A percentile compares a stretch with the other conserved stretches of the same genome.
These are phyloP conservation scores for Epichloe baconii DNA, from an alignment of 2,329 filamentous ascomycete genomes.

Conservation along the genomic window DNA sequence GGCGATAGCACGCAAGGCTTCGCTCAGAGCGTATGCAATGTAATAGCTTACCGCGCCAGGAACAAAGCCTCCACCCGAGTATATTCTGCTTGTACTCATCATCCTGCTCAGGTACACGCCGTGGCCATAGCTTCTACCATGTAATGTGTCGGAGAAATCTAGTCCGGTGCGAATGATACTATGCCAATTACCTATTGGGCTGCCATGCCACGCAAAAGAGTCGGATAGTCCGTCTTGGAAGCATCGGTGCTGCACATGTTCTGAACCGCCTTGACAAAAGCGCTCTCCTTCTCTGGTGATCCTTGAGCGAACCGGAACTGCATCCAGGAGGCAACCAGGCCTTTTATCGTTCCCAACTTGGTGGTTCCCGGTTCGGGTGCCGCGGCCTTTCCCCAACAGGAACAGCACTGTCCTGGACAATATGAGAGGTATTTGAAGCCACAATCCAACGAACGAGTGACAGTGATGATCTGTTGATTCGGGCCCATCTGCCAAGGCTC, in stretches of 20 bases:
- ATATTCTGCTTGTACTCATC: constrained; percentile 2
- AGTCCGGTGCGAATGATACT: constrained; percentile 75
- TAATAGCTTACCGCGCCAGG: background rate
- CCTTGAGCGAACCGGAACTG: constrained; percentile 86
- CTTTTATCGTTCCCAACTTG: background rate
- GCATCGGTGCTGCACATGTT: constrained; percentile 18
- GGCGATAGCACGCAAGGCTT: background rate
- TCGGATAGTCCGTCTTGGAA: constrained; percentile 38
- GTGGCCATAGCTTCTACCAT: constrained; percentile 63
- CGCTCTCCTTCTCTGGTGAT: constrained; percentile 71
- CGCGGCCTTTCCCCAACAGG: background rate
- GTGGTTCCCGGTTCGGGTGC: background rate
- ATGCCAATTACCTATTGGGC: constrained; percentile 68
- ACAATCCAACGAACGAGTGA: constrained; percentile 75
- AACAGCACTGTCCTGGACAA: constrained; percentile 48
- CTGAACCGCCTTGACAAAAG: constrained; percentile 53
- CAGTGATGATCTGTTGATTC: constrained; percentile 51
- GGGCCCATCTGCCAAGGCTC: constrained; percentile 31
- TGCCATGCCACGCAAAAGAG: constrained; percentile 81
- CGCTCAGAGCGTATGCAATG: no score
- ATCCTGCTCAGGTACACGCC: constrained; percentile 68
- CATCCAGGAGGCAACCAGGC: constrained; percentile 34
- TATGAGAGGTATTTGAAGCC: constrained; percentile 77
- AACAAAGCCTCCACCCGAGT: background rate
- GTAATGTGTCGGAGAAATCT: constrained; percentile 46